Evolutionary conservation across 257 asterid genomes (phyloP).

Genomic region (Salvia hispanica): DNA sequence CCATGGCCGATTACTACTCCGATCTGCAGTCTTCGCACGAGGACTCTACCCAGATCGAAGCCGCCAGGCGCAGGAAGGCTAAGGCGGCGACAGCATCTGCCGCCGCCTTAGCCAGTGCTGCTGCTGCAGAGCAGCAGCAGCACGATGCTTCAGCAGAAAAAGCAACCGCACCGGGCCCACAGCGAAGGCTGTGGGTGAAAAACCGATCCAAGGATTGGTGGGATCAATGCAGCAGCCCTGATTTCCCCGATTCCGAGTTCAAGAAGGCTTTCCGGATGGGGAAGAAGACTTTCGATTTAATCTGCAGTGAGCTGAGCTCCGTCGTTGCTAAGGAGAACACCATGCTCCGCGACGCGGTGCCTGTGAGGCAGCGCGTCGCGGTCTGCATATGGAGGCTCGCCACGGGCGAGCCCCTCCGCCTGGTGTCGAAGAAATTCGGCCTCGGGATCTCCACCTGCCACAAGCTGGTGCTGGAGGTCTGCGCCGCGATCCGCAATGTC

Average conservation of each 20-base stretch:
- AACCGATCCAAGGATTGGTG: constrained; percentile 90
- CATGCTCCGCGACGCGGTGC: constrained; percentile 87
- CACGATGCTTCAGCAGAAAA: not conserved
- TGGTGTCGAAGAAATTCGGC: constrained; percentile 86
- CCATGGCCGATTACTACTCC: constrained; percentile 65
- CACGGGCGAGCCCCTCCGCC: constrained; percentile 91
- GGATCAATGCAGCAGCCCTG: constrained; percentile 92
- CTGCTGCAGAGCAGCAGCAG: constrained; percentile 2
- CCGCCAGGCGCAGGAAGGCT: constrained; percentile 48
- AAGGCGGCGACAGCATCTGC: constrained; percentile 25
- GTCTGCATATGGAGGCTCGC: constrained; percentile 98
- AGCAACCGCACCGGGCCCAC: constrained; percentile 50
- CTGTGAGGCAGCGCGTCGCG: constrained; percentile 86
- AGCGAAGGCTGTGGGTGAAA: constrained; percentile 89
- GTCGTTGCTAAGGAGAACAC: constrained; percentile 88
- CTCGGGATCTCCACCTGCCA: constrained; percentile 93
- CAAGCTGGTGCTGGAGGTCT: constrained; percentile 89
- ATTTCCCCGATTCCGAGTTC: constrained; percentile 84
- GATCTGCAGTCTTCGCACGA: constrained; percentile 43
- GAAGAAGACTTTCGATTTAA: constrained; percentile 77
- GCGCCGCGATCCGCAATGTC: constrained; percentile 77
- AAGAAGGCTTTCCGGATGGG: constrained; percentile 90
- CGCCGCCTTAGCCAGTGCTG: constrained; percentile 39
- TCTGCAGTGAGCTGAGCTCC: constrained; percentile 73
- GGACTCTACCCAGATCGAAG: constrained; percentile 49